Evolutionary conservation across 495 filamentous ascomycete genomes (phyloP).

Genomic region (Trichoderma gamsii): DNA sequence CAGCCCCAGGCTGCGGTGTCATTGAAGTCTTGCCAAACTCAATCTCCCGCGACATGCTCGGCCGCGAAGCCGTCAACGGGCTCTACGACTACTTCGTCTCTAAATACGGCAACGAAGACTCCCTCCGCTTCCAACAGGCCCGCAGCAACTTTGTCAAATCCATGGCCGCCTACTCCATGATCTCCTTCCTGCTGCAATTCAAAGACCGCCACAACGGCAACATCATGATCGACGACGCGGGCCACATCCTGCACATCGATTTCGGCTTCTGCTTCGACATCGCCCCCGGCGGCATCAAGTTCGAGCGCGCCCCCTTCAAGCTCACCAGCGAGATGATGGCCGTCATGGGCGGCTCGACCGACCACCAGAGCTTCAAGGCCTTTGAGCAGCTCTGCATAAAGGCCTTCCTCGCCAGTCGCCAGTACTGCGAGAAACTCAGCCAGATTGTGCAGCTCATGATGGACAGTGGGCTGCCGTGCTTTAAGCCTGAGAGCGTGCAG

Average conservation of each 20-base stretch:
- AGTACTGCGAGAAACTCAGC: conserved; percentile 75
- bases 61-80: conserved; percentile 93
- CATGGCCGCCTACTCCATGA: conserved; percentile 99
- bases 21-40: conserved; percentile 97
- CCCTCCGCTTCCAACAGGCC: conserved; percentile 87
- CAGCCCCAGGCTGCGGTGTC: conserved; percentile 94
- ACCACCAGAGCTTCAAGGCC: conserved; percentile 84
- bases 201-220: conserved; percentile 99
- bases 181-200: conserved; percentile 94
- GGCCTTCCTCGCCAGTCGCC: conserved; percentile 86
- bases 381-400: conserved; percentile 97
- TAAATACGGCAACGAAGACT: conserved; percentile 94
- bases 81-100: conserved; percentile 97
- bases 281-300: conserved; percentile 89
- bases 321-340: conserved; percentile 94
- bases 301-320: conserved; percentile 98
- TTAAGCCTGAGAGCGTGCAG: conserved; percentile 91
- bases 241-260: conserved; percentile 97
- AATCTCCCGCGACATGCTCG: conserved; percentile 97
- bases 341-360: conserved; percentile 87
- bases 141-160: conserved; percentile 97
- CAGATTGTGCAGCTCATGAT: conserved; percentile 93
- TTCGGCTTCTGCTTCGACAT: conserved; percentile 99
- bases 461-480: conserved; percentile 92
- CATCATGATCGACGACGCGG: conserved; percentile 97